Conservation (phyloP, 164 flowering plant genomes). For the Liriodendron chinense region DNA sequence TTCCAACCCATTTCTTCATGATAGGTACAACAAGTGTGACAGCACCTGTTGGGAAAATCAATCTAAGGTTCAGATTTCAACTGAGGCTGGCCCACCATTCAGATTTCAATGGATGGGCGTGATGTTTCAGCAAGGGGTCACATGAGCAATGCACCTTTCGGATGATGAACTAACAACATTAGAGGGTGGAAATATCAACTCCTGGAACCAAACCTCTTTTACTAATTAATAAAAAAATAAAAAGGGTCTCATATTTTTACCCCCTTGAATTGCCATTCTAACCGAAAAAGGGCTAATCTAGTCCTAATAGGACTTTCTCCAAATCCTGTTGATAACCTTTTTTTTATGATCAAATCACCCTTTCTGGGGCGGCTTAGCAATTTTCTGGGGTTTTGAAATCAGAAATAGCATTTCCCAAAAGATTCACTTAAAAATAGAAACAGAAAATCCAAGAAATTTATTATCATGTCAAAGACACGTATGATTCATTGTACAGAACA, state of each 20-base stretch:
- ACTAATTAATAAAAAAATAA: too few species aligned
- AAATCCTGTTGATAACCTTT: too few species aligned
- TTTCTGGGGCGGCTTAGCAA: not conserved
- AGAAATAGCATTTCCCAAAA: not conserved
- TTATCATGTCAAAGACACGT: not conserved
- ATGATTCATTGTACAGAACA: not conserved
- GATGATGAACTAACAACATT: too few species aligned
- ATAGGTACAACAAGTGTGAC: too few species aligned
- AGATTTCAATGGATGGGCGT: too few species aligned
- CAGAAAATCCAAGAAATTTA: not conserved
- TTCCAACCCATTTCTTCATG: too few species aligned
- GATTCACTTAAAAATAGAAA: not conserved
- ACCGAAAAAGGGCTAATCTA: not conserved
- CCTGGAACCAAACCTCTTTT: not conserved
- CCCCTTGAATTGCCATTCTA: not conserved
- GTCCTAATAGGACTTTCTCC: not conserved
- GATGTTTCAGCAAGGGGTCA: too few species aligned
- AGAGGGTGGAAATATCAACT: too few species aligned
- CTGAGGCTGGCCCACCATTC: too few species aligned
- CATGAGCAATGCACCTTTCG: too few species aligned
- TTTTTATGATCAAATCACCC: not conserved
- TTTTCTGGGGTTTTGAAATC: not conserved
- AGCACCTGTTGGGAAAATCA: too few species aligned
- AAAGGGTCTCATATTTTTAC: not conserved
- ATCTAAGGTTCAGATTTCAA: too few species aligned